phyloP scores from a whole-genome alignment of 305 asterid genomes.

The Fraxinus sp. region DNA sequence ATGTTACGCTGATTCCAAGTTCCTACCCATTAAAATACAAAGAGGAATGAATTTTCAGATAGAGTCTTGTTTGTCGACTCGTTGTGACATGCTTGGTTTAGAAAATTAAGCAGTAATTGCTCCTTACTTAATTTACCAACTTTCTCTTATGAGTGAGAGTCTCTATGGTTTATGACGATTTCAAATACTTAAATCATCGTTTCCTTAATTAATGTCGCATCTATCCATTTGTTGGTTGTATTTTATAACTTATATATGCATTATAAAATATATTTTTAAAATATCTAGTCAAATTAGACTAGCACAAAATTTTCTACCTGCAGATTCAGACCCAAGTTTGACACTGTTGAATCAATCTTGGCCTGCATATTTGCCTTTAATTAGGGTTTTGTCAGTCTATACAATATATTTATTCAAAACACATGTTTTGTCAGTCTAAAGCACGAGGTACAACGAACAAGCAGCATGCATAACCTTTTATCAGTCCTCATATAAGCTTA shows the following conservation, averaged over 20 bases:
- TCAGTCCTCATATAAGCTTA: slow-evolving; percentile 7
- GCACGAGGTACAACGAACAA: slow-evolving; percentile 34
- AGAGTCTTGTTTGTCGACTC: neutral
- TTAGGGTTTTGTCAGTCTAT: neutral
- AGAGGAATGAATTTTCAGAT: neutral
- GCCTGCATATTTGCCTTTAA: slow-evolving; percentile 24
- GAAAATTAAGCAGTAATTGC: neutral
- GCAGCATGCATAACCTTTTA: slow-evolving; percentile 15
- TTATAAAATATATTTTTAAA: neutral
- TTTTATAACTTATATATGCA: neutral
- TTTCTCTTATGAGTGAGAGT: neutral
- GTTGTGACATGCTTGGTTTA: neutral
- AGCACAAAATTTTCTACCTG: neutral
- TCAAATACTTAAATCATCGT: neutral
- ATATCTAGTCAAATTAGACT: slow-evolving; percentile 19
- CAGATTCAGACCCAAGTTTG: slow-evolving; percentile 15
- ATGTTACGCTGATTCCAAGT: slow-evolving; percentile 35
- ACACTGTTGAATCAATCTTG: slow-evolving; percentile 31
- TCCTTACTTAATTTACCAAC: neutral
- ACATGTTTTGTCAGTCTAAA: slow-evolving; percentile 44
- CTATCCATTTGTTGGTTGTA: neutral
- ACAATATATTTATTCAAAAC: slow-evolving; percentile 20
- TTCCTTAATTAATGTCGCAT: neutral
- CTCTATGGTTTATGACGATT: neutral
- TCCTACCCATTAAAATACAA: slow-evolving; percentile 19